phyloP scores from a whole-genome alignment of 2,329 filamentous ascomycete species.

The Alternaria triticimaculans region DNA sequence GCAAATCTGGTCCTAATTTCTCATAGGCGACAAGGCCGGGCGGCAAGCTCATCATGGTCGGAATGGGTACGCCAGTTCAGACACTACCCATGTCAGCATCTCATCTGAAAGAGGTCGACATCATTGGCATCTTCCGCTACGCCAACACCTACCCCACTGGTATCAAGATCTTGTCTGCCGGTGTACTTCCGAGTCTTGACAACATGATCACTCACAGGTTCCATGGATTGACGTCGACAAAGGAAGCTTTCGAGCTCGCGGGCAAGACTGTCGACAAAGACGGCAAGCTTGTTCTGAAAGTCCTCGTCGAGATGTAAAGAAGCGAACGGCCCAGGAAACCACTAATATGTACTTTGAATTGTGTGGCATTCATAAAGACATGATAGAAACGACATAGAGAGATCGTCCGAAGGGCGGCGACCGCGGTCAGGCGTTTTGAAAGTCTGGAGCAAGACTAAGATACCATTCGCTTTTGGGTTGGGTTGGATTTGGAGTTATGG shows the following conservation, averaged over 20 bases:
- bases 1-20: slow-evolving; percentile 17
- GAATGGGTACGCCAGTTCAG: slow-evolving; percentile 64
- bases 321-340: background rate
- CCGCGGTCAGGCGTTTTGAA: slow-evolving; percentile 17
- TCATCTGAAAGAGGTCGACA: slow-evolving; percentile 63
- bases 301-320: slow-evolving; percentile 46
- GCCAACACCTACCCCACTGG: slow-evolving; percentile 63
- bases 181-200: slow-evolving; percentile 57
- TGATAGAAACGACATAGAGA: slow-evolving; percentile 17
- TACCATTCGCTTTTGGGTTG: slow-evolving; percentile 19
- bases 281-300: slow-evolving; percentile 61
- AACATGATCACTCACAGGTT: slow-evolving; percentile 62
- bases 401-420: background rate
- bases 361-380: slow-evolving; percentile 1
- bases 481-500: slow-evolving; percentile 7
- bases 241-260: slow-evolving; percentile 60
- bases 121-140: slow-evolving; percentile 65
- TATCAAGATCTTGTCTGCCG: slow-evolving; percentile 60
- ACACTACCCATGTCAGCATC: slow-evolving; percentile 62
- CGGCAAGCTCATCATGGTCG: slow-evolving; percentile 61
- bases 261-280: slow-evolving; percentile 59
- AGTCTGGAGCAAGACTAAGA: slow-evolving; percentile 16
- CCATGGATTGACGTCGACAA: slow-evolving; percentile 54
- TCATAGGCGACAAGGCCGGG: slow-evolving; percentile 54
- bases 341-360: slow-evolving; percentile 10